Percentiles rank a stretch among this genome's conserved stretches.
These are phyloP conservation scores for Oryza glaberrima DNA, from an alignment of 176 grass and related monocot genomes.

Conservation along the genomic window DNA sequence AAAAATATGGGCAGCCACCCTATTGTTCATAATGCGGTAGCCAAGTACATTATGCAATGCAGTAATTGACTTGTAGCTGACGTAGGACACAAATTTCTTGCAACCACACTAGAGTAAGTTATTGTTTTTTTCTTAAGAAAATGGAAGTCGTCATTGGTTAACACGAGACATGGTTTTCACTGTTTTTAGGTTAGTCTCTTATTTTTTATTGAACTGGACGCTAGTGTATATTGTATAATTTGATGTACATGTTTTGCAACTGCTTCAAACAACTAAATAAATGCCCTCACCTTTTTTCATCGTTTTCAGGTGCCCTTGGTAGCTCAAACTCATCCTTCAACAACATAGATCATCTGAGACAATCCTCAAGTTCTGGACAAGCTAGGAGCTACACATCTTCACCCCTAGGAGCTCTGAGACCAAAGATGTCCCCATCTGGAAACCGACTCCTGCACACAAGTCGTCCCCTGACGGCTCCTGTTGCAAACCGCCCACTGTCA, in stretches of 20 bases:
- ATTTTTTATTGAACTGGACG: not conserved
- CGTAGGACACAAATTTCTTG: not conserved
- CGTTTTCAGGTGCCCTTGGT: slow-evolving; percentile 45
- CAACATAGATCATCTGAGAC: not conserved
- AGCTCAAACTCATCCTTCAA: slow-evolving; percentile 20
- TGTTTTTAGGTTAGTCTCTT: not conserved
- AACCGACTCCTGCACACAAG: slow-evolving; percentile 53
- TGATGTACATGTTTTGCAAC: not conserved
- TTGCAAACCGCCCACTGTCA: slow-evolving; percentile 73
- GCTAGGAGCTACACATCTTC: slow-evolving; percentile 30
- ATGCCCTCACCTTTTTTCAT: too few species aligned
- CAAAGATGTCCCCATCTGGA: slow-evolving; percentile 31
- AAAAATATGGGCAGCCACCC: not conserved
- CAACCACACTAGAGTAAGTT: not conserved
- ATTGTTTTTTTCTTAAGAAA: not conserved
- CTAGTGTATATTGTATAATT: not conserved
- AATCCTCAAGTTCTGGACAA: slow-evolving; percentile 36
- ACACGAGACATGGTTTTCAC: not conserved
- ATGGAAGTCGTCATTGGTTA: not conserved
- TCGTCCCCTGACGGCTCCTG: slow-evolving; percentile 35
- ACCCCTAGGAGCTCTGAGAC: slow-evolving; percentile 28
- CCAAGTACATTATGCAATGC: not conserved
- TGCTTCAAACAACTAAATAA: too few species aligned
- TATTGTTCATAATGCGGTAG: not conserved
- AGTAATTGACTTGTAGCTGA: slow-evolving; percentile 2